Evolutionary conservation across 176 grass and related monocot genomes (phyloP).

Genomic region (Alopecurus myosuroides): DNA sequence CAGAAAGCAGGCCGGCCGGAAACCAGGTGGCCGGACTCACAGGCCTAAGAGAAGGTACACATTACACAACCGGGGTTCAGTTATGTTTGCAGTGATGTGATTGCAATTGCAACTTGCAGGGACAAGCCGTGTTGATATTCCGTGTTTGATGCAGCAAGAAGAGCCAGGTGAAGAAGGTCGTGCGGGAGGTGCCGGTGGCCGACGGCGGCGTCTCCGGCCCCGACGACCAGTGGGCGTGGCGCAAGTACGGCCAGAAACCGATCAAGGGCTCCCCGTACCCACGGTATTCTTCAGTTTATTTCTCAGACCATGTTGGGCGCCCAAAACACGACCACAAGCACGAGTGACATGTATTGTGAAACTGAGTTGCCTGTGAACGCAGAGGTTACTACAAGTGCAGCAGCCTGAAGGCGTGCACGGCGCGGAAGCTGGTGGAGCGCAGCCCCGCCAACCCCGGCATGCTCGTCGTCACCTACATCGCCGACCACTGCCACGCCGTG

Average conservation of each 20-base stretch:
- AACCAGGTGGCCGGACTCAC: not conserved
- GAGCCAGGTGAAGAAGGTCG: slow-evolving; percentile 74
- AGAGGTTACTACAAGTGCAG: slow-evolving; percentile 96
- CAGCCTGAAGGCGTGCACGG: slow-evolving; percentile 73
- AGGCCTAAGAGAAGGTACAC: slow-evolving; percentile 36
- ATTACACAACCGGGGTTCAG: too few species aligned
- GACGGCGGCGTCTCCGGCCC: slow-evolving; percentile 33
- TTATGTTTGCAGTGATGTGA: not conserved
- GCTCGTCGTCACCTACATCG: slow-evolving; percentile 81
- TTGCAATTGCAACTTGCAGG: too few species aligned
- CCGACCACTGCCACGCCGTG: slow-evolving; percentile 79
- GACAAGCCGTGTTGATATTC: not conserved
- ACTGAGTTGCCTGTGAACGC: not conserved
- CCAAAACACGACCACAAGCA: too few species aligned
- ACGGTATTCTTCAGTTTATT: slow-evolving; percentile 20
- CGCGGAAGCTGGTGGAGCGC: slow-evolving; percentile 82
- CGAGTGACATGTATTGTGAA: not conserved
- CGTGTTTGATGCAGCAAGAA: slow-evolving; percentile 31
- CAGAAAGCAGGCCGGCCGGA: slow-evolving; percentile 23
- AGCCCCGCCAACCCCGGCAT: slow-evolving; percentile 58
- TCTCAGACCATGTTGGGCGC: too few species aligned
- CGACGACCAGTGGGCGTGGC: slow-evolving; percentile 82
- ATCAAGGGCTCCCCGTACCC: slow-evolving; percentile 92
- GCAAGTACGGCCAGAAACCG: slow-evolving; percentile 95
- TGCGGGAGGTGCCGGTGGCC: slow-evolving; percentile 53